Conservation (phyloP, 768 basidiomycete species). For the Mycena kentingensis region DNA sequence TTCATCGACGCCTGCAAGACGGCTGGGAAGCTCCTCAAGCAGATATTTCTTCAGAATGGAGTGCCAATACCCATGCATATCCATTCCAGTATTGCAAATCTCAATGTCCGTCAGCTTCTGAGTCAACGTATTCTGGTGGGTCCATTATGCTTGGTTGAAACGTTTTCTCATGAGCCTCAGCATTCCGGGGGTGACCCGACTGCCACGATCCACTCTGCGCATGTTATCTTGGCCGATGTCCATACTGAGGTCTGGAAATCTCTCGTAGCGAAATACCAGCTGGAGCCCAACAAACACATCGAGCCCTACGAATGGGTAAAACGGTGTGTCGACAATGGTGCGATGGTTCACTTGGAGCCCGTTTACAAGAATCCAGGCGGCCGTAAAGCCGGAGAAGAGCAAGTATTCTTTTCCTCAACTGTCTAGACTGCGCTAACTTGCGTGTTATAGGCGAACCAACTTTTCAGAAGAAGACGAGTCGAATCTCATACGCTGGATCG, state of each 20-base stretch:
- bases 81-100: slow-evolving; percentile 77
- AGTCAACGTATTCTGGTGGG: slow-evolving; percentile 70
- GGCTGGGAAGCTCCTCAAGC: slow-evolving; percentile 70
- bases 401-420: slow-evolving; percentile 29
- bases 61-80: slow-evolving; percentile 75
- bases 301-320: slow-evolving; percentile 85
- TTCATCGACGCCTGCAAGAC: slow-evolving; percentile 85
- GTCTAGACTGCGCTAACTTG: neutral
- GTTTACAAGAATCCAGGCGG: slow-evolving; percentile 87
- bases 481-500: slow-evolving; percentile 76
- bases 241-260: slow-evolving; percentile 76
- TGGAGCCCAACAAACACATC: slow-evolving; percentile 69
- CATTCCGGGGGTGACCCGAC: slow-evolving; percentile 81
- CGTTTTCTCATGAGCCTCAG: slow-evolving; percentile 37
- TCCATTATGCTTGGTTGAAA: slow-evolving; percentile 1
- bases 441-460: slow-evolving; percentile 61
- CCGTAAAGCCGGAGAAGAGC: slow-evolving; percentile 81
- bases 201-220: slow-evolving; percentile 68
- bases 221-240: slow-evolving; percentile 79
- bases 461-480: slow-evolving; percentile 80
- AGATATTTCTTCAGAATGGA: slow-evolving; percentile 72
- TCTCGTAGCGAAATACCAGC: slow-evolving; percentile 72
- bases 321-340: slow-evolving; percentile 73
- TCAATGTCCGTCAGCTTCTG: slow-evolving; percentile 68
- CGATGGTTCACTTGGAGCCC: slow-evolving; percentile 68